Evolutionary conservation across 1,284 basidiomycete genomes (phyloP), one percentile per base, ranked within the genome.

Genomic region (Sanghuangporus sanghuang): DNA sequence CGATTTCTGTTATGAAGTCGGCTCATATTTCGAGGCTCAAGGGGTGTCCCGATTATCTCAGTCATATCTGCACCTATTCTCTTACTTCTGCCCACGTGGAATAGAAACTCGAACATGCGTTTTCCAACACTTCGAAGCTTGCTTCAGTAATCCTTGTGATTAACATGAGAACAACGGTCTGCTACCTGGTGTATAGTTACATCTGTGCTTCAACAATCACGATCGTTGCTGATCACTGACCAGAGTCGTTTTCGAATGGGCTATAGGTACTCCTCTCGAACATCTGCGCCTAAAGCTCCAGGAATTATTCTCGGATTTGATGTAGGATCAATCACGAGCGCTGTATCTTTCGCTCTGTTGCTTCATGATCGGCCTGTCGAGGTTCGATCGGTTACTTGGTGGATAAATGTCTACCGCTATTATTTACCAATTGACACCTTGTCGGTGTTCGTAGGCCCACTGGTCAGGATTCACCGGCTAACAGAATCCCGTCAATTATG

Each of bases 401-500:
- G 3, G 14, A 40, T 36, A 21, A 11, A 32, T 9, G 3, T 12
- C 18, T 8, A 44, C 11, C 27, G 8, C 3, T 23, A 9, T 9
- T 40, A n/a, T 32, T 2, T 8, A n/a, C 6, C 8, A 14, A 23
- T n/a, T 52, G 21, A 52, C 18, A 11, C 9, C 21, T 12, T 8
- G 21, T 23, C 23, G 18, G 35, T 35, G 87, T n/a, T 59, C 62
- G 42, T 65, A 90, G 89, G 66, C 90, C 89, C 66, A 87, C 87
- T 12, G 87, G 52, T 40, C 62, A 59, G 48, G 40, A 90, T 73
- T 86, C 90, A 16, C 89, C 89, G 49, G 89, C 90, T 72, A 85
- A 85, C 64, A 91, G 91, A 76, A 90, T 91, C 69, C 89, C 89
- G 50, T 85, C 89, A 32, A 74, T 89, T 36, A 80, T 90, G 73